Percentiles rank a stretch among this genome's conserved stretches.
Evolutionary conservation across 148 eudicot genomes (phyloP).

Genomic region (Heliamphora exappendiculata): DNA sequence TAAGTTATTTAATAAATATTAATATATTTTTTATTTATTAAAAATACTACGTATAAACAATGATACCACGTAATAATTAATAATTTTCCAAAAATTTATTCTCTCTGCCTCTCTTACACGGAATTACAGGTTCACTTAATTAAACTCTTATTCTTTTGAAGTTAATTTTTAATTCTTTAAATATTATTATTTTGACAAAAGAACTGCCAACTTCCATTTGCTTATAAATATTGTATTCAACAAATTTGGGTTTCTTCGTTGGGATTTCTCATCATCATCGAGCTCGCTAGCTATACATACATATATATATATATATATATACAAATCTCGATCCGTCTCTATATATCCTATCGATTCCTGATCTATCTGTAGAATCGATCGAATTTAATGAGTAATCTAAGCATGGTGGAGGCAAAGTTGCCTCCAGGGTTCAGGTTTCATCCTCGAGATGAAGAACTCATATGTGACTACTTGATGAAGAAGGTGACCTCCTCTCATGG

Average conservation of each 20-base stretch:
- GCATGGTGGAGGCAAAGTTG: constrained; percentile 71
- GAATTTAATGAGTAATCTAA: constrained; percentile 68
- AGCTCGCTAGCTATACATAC: constrained; percentile 4
- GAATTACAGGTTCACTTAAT: constrained; percentile 40
- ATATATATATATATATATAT: too few relatives aligned
- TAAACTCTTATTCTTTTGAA: neutral
- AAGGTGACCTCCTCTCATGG: constrained; percentile 34
- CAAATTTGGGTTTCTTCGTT: constrained; percentile 6
- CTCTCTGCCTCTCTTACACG: constrained; percentile 25
- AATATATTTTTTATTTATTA: too few relatives aligned
- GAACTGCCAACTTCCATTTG: neutral
- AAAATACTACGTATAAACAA: too few relatives aligned
- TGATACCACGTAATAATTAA: too few relatives aligned
- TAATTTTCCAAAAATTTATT: neutral
- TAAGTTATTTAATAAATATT: too few relatives aligned
- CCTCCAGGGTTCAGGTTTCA: constrained; percentile 95
- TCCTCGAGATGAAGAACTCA: constrained; percentile 78
- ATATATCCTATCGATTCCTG: neutral
- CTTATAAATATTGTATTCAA: neutral
- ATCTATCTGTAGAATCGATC: constrained; percentile 8
- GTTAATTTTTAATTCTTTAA: neutral
- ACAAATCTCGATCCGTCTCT: neutral
- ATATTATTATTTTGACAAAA: neutral
- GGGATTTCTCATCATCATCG: constrained; percentile 4
- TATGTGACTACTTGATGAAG: constrained; percentile 80